Evolutionary conservation across 768 basidiomycete species (phyloP).

Genomic region (Lentinula sp.): DNA sequence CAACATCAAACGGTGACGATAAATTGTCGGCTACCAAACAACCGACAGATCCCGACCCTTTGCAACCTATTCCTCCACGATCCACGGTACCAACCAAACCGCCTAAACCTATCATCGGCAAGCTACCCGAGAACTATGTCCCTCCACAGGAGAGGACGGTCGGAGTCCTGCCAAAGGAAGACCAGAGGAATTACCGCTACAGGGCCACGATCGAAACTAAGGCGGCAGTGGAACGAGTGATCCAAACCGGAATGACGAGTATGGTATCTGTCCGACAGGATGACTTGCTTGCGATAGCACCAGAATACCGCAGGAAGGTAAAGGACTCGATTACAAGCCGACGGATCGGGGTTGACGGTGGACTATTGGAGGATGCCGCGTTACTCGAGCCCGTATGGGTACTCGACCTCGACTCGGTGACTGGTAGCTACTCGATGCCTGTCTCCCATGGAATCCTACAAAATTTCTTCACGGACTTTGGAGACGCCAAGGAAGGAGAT

Average conservation of each 20-base stretch:
- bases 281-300: neutral
- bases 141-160: neutral
- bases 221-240: neutral
- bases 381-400: neutral
- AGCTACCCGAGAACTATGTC: neutral
- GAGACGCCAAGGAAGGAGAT: neutral
- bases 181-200: neutral
- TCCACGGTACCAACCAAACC: neutral
- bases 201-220: no score
- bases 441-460: rapidly evolving
- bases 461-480: neutral
- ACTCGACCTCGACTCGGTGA: no score
- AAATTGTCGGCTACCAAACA: no score
- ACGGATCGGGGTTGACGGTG: neutral
- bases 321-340: neutral
- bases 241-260: neutral
- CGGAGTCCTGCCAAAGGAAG: neutral
- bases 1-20: no score
- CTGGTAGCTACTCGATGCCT: no score
- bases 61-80: neutral
- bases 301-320: neutral
- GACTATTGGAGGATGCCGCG: neutral
- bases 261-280: neutral
- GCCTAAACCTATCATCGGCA: neutral
- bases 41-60: neutral